Base-by-base conservation (phyloP, 352 stramenopile genomes). In the Pythium rishiriense region DNA sequence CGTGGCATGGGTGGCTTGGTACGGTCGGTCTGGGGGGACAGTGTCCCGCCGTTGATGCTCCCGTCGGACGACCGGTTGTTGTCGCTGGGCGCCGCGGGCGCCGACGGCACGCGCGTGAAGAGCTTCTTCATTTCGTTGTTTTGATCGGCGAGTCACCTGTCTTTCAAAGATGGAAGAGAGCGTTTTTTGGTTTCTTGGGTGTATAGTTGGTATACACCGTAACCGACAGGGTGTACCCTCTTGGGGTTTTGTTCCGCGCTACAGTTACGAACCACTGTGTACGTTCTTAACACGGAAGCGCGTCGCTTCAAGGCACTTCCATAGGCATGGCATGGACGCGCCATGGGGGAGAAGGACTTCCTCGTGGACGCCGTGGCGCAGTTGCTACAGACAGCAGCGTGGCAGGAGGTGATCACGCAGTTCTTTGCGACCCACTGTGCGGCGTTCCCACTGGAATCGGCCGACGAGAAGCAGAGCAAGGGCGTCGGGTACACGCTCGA, bases 281-380 rank as follows among this genome's bases (percentile, higher is more conserved):
- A n/a, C n/a, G n/a, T n/a, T n/a, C n/a, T n/a, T n/a, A n/a, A n/a
- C n/a, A n/a, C n/a, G n/a, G n/a, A n/a, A n/a, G n/a, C n/a, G 37
- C 37, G 37, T 17, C 37, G 37, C 37, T 43, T 43, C 37, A 43
- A 43, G 11, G 9, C 31, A 35, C 10, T 5, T 43, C 37, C 37
- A 10, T 8, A n/a, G 37, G n/a, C 6, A 6, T n/a, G 37, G 35
- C 35, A n/a, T 21, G 37, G 37, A 43, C 9, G 33, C 3, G 37
- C 1, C 6, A 76, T 79, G 72, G 63, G 62, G 31, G 72, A 82
- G n/a, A 89, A 87, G 45, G 78, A 81, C 17, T 93, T 93, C 62
- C 64, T 93, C 35, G 67, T 93, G 47, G 84, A 91, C 57, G 84
- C 82, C 0, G 76, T 90, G 31, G 78, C 75, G 53, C 75, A 93